Evolutionary conservation across 2,329 filamentous ascomycete species (phyloP), one percentile per base, ranked within the genome.

Genomic region (Fusarium decemcellulare): DNA sequence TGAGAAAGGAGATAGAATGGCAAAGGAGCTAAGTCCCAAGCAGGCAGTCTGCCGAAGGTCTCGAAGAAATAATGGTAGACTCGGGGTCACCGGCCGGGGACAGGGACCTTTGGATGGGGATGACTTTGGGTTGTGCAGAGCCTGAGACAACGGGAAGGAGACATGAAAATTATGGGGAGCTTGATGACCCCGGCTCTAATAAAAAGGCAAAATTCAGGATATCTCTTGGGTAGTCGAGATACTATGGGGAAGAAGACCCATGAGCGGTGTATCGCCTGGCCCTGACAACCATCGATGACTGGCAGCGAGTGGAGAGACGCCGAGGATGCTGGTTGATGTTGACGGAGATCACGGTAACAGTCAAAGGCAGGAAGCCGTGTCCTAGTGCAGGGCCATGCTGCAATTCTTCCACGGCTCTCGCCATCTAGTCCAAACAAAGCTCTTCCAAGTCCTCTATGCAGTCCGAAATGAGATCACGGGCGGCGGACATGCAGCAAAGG

Each of bases 91-190:
- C 68, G 64, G 71, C 63, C 63, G 71, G 71, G 66, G 68, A 70
- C 65, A 71, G 70, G 68, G 67, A 62, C 62, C 70, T 74, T 72
- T 72, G 71, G 72, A 70, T 72, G 67, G 72, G 67, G 72, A 74
- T 70, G 67, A 68, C 32, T 66, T 69, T 67, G 55, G 75, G 81
- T 83, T 73, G 81, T 72, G 81, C 81, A 83, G 78, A 78, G 73
- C 72, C 79, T 81, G 80, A 83, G 81, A 82, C 81, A 82, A 77
- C 76, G 76, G 77, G 75, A 76, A 78, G 74, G 72, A 72, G 75
- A 76, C 77, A 77, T 78, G 74, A 72, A 73, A 76, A 74, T 74
- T 78, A 79, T 74, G 77, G 76, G 76, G 73, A 75, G 73, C 63
- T 74, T 72, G 74, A 76, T 68, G 73, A 70, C 61, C 69, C 74